Percentiles rank a stretch among this genome's conserved stretches.
Conservation (phyloP, 306 rosid genomes). For the Trichosanthes cucumerina region DNA sequence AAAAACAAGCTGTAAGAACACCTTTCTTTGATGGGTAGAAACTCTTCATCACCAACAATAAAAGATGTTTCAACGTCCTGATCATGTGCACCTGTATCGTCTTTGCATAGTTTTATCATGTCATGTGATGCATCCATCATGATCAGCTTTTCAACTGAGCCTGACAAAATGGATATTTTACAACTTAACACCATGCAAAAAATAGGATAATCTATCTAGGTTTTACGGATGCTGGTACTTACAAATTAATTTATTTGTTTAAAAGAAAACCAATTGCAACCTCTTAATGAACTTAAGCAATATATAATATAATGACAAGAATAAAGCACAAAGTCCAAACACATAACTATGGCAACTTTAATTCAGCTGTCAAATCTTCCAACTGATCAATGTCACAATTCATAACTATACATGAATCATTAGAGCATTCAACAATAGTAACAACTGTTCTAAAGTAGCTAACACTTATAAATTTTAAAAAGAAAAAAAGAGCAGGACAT, state of each 20-base stretch:
- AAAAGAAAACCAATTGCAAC: not conserved
- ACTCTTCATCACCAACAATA: slow-evolving; percentile 82
- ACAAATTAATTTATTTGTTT: not conserved
- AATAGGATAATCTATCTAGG: not conserved
- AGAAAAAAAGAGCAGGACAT: not conserved
- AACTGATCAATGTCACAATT: not conserved
- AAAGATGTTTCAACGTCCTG: slow-evolving; percentile 43
- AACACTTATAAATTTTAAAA: not conserved
- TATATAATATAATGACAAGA: not conserved
- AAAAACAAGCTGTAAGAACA: slow-evolving; percentile 11
- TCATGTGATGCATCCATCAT: slow-evolving; percentile 82
- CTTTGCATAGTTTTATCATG: slow-evolving; percentile 61
- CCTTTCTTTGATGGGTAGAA: slow-evolving; percentile 79
- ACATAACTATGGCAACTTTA: not conserved
- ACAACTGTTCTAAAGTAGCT: not conserved
- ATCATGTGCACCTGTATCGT: slow-evolving; percentile 21
- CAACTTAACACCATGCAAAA: not conserved
- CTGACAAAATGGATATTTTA: slow-evolving; percentile 24
- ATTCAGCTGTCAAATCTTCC: not conserved
- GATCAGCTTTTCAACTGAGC: slow-evolving; percentile 60
- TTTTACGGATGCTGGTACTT: not conserved
- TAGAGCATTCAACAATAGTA: not conserved
- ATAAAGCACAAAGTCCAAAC: not conserved
- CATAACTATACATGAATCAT: not conserved
- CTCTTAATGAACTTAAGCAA: not conserved